phyloP scores from a whole-genome alignment of 164 flowering plant species.

The Tetracentron sinense region DNA sequence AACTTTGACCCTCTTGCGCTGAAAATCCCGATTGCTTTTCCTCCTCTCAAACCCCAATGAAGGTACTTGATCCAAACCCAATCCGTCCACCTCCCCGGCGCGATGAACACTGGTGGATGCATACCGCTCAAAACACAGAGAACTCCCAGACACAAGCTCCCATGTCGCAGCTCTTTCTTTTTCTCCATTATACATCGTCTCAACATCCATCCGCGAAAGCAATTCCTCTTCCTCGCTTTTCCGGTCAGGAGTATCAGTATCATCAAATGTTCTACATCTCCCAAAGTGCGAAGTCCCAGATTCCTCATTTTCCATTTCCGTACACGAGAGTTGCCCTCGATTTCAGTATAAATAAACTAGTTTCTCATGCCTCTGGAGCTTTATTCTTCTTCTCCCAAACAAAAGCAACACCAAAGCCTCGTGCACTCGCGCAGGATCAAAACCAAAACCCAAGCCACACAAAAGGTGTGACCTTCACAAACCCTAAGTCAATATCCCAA shows the following conservation, averaged over 20 bases:
- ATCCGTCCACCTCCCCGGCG: constrained; percentile 4
- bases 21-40: constrained; percentile 38
- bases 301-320: constrained; percentile 22
- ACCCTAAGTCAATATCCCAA: constrained; percentile 17
- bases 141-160: constrained; percentile 23
- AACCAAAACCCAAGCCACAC: constrained; percentile 10
- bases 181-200: constrained; percentile 10
- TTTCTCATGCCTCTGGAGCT: constrained; percentile 15
- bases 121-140: constrained; percentile 10
- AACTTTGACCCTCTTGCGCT: constrained; percentile 70
- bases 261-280: not conserved
- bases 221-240: not conserved
- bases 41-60: constrained; percentile 14
- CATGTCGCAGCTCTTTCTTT: constrained; percentile 10
- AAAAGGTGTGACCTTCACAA: constrained; percentile 4
- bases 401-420: constrained; percentile 53
- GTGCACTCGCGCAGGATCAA: constrained; percentile 32
- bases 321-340: constrained; percentile 7
- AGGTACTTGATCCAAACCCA: constrained; percentile 21
- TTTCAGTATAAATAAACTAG: constrained; percentile 8
- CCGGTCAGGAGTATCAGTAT: too few species aligned
- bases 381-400: constrained; percentile 31
- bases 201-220: constrained; percentile 4
- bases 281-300: constrained; percentile 11
- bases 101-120: constrained; percentile 16